Conservation (phyloP, 2,329 filamentous ascomycete species). For the Truncatella angustata region DNA sequence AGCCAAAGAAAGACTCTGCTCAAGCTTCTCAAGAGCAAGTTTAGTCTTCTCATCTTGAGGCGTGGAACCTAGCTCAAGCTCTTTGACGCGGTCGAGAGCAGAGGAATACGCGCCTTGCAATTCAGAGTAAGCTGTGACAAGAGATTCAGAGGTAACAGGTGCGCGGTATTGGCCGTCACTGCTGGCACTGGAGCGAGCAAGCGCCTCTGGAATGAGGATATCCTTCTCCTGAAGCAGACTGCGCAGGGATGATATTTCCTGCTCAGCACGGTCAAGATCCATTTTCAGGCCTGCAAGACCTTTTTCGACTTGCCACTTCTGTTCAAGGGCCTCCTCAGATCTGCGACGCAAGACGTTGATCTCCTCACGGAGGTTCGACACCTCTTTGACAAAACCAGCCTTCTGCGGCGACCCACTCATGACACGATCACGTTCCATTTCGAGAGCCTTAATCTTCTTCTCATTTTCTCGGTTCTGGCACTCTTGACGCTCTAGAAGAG, state of each 20-base stretch:
- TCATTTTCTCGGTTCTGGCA: constrained; percentile 79
- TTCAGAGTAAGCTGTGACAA: constrained; percentile 72
- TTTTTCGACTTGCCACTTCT: constrained; percentile 96
- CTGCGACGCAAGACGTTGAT: constrained; percentile 80
- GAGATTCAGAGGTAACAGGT: constrained; percentile 65
- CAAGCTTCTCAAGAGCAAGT: constrained; percentile 62
- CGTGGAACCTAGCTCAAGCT: constrained; percentile 52
- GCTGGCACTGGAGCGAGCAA: constrained; percentile 42
- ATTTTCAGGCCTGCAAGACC: constrained; percentile 86
- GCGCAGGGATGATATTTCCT: constrained; percentile 84
- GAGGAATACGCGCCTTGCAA: constrained; percentile 70
- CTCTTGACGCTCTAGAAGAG: constrained; percentile 80
- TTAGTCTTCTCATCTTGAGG: constrained; percentile 57
- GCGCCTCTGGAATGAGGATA: constrained; percentile 66
- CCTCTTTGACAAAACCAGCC: constrained; percentile 80
- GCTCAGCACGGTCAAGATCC: constrained; percentile 92
- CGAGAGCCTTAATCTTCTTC: constrained; percentile 75
- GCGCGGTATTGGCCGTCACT: constrained; percentile 36
- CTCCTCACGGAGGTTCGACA: constrained; percentile 76
- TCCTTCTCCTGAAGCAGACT: constrained; percentile 79
- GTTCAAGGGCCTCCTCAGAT: constrained; percentile 89
- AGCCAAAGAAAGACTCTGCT: constrained; percentile 66
- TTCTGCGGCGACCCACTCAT: constrained; percentile 67
- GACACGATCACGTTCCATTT: constrained; percentile 74
- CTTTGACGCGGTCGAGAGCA: constrained; percentile 64